Evolutionary conservation across 2,329 filamentous ascomycete species (phyloP).

Genomic region (Microsporum audouinii): DNA sequence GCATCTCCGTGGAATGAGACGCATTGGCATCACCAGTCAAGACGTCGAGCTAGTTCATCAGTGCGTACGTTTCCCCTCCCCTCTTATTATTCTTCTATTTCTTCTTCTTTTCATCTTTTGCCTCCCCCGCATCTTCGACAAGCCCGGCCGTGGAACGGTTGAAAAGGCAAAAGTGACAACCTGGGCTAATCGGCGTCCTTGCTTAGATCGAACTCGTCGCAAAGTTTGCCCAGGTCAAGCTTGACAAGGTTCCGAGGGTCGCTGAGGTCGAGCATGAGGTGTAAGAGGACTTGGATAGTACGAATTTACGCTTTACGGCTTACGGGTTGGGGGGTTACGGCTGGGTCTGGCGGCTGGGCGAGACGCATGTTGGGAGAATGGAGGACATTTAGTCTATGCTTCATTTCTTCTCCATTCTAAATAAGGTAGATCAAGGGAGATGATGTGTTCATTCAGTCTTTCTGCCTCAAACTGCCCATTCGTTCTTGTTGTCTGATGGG

Average conservation of each 20-base stretch:
- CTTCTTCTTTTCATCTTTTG: neutral
- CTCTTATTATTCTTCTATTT: neutral
- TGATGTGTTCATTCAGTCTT: neutral
- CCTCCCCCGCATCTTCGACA: neutral
- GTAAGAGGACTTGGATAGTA: neutral
- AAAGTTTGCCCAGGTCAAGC: slow-evolving; percentile 9
- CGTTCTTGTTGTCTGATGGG: slow-evolving; percentile 57
- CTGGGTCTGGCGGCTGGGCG: too few relatives aligned
- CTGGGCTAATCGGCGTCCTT: neutral
- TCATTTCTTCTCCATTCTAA: neutral
- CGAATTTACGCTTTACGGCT: neutral
- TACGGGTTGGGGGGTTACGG: too few relatives aligned
- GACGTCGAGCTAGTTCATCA: slow-evolving; percentile 30
- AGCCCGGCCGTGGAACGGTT: neutral
- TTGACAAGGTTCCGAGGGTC: slow-evolving; percentile 11
- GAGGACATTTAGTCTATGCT: too few relatives aligned
- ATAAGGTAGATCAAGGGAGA: neutral
- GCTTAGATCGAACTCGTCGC: slow-evolving; percentile 11
- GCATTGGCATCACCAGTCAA: slow-evolving; percentile 29
- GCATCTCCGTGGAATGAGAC: slow-evolving; percentile 36
- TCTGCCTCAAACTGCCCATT: slow-evolving; percentile 58
- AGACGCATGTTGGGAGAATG: too few relatives aligned
- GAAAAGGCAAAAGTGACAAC: neutral
- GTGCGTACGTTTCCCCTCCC: slow-evolving; percentile 1
- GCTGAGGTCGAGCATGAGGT: slow-evolving; percentile 11